A percentile compares a stretch with the other conserved stretches of the same genome.
phyloP scores from a whole-genome alignment of 805 yeast genomes.

The Torulaspora indica region DNA sequence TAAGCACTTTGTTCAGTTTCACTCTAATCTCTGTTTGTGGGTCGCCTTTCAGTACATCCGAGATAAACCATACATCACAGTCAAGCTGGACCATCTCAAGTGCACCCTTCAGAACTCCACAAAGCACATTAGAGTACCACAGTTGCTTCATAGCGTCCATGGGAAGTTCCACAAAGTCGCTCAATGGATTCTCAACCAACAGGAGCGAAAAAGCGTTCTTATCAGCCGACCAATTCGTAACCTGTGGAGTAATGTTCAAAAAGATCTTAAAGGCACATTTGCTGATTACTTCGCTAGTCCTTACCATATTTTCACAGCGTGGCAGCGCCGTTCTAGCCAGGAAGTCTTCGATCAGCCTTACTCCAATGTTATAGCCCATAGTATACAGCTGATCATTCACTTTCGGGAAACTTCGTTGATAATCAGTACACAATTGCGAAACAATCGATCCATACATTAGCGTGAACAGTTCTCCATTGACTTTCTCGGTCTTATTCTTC shows the following conservation, averaged over 20 bases:
- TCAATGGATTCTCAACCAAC: slow-evolving; percentile 80
- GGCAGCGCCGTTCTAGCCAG: slow-evolving; percentile 82
- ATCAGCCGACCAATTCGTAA: slow-evolving; percentile 73
- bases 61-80: slow-evolving; percentile 73
- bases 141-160: slow-evolving; percentile 68
- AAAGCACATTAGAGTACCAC: slow-evolving; percentile 89
- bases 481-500: slow-evolving; percentile 82
- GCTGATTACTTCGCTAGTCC: slow-evolving; percentile 80
- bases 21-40: slow-evolving; percentile 74
- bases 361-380: slow-evolving; percentile 95
- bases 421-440: slow-evolving; percentile 83
- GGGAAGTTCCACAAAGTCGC: slow-evolving; percentile 93
- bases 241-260: slow-evolving; percentile 71
- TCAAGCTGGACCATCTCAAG: slow-evolving; percentile 94
- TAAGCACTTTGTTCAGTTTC: slow-evolving; percentile 63
- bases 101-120: slow-evolving; percentile 89
- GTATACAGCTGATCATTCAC: slow-evolving; percentile 81
- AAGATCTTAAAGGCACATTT: slow-evolving; percentile 90
- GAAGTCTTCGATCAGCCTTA: slow-evolving; percentile 87
- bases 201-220: slow-evolving; percentile 68
- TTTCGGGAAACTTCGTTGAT: slow-evolving; percentile 63
- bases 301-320: slow-evolving; percentile 73
- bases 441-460: slow-evolving; percentile 92
- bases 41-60: slow-evolving; percentile 80
- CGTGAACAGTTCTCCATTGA: slow-evolving; percentile 90